Evolutionary conservation across 345 rosid species (phyloP).

Genomic region (Firmiana major): DNA sequence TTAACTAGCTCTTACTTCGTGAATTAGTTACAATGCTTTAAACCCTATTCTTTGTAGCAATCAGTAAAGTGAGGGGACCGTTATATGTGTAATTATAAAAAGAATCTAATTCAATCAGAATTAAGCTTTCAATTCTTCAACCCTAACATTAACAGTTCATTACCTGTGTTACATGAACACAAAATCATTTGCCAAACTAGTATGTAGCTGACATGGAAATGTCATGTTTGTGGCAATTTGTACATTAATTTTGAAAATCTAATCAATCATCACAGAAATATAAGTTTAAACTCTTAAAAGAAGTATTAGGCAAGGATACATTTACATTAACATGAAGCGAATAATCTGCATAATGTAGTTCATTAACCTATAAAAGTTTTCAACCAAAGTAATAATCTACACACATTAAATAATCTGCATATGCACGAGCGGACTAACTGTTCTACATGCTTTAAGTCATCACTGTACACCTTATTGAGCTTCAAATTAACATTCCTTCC

Average conservation of each 20-base stretch:
- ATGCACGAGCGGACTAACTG: too few relatives aligned
- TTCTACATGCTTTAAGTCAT: too few relatives aligned
- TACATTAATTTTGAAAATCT: not conserved
- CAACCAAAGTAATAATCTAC: too few relatives aligned
- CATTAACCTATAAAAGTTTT: not conserved
- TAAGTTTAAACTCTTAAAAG: not conserved
- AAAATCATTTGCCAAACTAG: not conserved
- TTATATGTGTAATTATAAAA: not conserved
- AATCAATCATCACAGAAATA: not conserved
- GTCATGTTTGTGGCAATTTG: not conserved
- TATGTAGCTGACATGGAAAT: not conserved
- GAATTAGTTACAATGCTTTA: not conserved
- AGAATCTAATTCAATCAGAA: not conserved
- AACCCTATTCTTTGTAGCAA: not conserved
- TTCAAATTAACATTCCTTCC: too few relatives aligned
- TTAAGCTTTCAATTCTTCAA: not conserved
- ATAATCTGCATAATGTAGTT: not conserved
- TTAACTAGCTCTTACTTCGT: not conserved
- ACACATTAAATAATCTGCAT: not conserved
- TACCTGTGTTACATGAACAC: not conserved
- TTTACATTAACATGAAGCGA: not conserved
- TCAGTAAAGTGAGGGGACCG: not conserved
- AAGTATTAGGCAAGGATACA: not conserved
- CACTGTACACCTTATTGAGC: too few relatives aligned
- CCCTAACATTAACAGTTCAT: not conserved